These are phyloP conservation scores for Cyclocybe cylindracea DNA, from an alignment of 768 basidiomycete genomes.

Conservation along the genomic window DNA sequence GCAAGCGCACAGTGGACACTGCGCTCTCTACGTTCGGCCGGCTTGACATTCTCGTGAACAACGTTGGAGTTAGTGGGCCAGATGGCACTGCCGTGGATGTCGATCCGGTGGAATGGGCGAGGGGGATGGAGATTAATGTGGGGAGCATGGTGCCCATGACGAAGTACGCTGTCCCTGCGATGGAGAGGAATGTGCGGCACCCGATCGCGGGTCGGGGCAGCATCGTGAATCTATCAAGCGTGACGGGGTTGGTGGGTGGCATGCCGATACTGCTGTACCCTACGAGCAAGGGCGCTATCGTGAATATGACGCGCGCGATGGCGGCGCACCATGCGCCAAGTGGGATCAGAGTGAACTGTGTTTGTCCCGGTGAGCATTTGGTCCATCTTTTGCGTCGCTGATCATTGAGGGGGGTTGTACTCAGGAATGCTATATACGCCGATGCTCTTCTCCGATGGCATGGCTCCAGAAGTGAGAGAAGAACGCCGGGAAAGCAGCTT, in stretches of 20 bases:
- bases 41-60: slow-evolving; percentile 44
- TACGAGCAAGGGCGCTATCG: slow-evolving; percentile 42
- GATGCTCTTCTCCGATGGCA: slow-evolving; percentile 38
- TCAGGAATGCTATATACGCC: slow-evolving; percentile 42
- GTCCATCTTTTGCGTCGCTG: not conserved
- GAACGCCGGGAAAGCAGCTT: slow-evolving; percentile 35
- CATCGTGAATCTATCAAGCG: slow-evolving; percentile 43
- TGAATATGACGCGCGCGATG: slow-evolving; percentile 48
- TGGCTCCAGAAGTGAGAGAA: slow-evolving; percentile 36
- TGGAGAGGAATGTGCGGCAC: slow-evolving; percentile 34
- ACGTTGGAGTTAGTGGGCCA: slow-evolving; percentile 41
- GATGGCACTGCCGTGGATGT: slow-evolving; percentile 40
- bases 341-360: slow-evolving; percentile 42
- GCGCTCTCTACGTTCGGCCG: slow-evolving; percentile 36
- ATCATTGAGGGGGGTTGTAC: not conserved
- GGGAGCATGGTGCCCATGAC: slow-evolving; percentile 47
- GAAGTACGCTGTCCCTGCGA: slow-evolving; percentile 42
- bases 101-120: slow-evolving; percentile 33
- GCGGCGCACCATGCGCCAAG: slow-evolving; percentile 40
- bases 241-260: slow-evolving; percentile 38
- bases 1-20: slow-evolving; percentile 34
- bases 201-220: slow-evolving; percentile 34
- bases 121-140: slow-evolving; percentile 38
- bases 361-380: slow-evolving; percentile 35
- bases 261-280: slow-evolving; percentile 41